These are phyloP conservation scores for Colletotrichum costaricense DNA, from an alignment of 2,329 filamentous ascomycete genomes.

Conservation along the genomic window DNA sequence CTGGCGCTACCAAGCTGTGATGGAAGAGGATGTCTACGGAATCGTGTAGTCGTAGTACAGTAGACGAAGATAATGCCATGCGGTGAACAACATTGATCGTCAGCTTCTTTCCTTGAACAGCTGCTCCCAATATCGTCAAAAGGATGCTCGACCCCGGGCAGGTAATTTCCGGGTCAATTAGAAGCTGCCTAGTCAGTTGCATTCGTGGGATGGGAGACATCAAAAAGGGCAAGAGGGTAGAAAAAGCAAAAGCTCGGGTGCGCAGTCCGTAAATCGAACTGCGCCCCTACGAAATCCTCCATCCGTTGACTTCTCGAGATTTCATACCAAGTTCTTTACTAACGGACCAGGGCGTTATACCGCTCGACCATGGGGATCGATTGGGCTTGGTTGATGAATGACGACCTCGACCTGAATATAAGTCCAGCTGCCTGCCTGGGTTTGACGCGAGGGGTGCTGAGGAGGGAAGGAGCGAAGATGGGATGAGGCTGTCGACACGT, in stretches of 20 bases:
- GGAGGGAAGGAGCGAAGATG: background rate
- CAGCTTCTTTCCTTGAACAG: background rate
- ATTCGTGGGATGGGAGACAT: too few relatives aligned
- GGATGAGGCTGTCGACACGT: background rate
- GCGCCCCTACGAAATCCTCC: background rate
- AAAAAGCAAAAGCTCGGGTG: conserved; percentile 4
- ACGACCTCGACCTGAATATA: background rate
- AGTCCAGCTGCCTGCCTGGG: background rate
- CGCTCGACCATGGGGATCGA: conserved; percentile 4
- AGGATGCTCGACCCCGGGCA: too few relatives aligned
- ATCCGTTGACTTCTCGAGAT: background rate
- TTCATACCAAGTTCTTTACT: conserved; percentile 20
- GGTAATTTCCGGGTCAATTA: too few relatives aligned
- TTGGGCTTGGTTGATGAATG: background rate
- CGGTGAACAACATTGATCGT: background rate
- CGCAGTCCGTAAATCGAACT: background rate
- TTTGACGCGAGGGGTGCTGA: background rate
- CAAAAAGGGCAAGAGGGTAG: too few relatives aligned
- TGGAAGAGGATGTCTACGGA: background rate
- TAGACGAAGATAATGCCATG: background rate
- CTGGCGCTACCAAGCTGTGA: conserved; percentile 49
- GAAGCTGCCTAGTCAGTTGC: too few relatives aligned
- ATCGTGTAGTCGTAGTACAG: background rate
- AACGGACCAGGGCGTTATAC: conserved; percentile 12
- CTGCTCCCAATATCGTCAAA: too few relatives aligned